These are phyloP conservation scores for Conoideocrella luteorostrata DNA, from an alignment of 2,329 filamentous ascomycete species.

Conservation along the genomic window DNA sequence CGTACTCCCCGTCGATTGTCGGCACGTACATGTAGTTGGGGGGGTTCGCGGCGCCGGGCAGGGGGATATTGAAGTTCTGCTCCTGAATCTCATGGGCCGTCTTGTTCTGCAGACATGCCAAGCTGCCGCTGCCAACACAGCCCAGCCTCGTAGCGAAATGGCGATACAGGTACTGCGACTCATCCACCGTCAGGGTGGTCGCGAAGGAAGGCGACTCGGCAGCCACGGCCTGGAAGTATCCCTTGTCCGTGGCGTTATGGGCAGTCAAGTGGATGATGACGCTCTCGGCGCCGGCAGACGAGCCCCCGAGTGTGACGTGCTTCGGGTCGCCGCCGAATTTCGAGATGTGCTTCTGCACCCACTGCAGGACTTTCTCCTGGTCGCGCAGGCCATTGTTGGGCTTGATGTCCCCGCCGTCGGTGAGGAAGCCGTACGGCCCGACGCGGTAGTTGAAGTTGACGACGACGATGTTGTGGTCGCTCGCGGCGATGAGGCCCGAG, in stretches of 20 bases:
- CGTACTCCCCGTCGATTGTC: conserved; percentile 46
- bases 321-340: conserved; percentile 63
- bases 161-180: conserved; percentile 47
- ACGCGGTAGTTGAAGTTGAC: conserved; percentile 74
- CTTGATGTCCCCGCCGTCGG: conserved; percentile 47
- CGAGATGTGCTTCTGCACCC: conserved; percentile 60
- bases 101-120: conserved; percentile 40
- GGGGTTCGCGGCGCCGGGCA: conserved; percentile 17
- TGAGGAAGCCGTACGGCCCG: conserved; percentile 66
- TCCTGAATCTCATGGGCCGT: conserved; percentile 34
- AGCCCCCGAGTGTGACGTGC: conserved; percentile 63
- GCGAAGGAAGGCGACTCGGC: conserved; percentile 48
- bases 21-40: conserved; percentile 50
- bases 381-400: conserved; percentile 66
- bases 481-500: conserved; percentile 49
- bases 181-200: conserved; percentile 35
- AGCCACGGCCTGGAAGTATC: conserved; percentile 45
- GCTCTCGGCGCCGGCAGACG: conserved; percentile 60
- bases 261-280: conserved; percentile 58
- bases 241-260: conserved; percentile 40
- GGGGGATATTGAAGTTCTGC: conserved; percentile 33
- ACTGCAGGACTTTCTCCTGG: conserved; percentile 61
- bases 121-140: conserved; percentile 31
- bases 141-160: conserved; percentile 37
- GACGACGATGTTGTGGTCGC: conserved; percentile 56